Evolutionary conservation across 768 basidiomycete species (phyloP), one percentile per base, ranked within the genome.

Genomic region (Tulasnella calospora): DNA sequence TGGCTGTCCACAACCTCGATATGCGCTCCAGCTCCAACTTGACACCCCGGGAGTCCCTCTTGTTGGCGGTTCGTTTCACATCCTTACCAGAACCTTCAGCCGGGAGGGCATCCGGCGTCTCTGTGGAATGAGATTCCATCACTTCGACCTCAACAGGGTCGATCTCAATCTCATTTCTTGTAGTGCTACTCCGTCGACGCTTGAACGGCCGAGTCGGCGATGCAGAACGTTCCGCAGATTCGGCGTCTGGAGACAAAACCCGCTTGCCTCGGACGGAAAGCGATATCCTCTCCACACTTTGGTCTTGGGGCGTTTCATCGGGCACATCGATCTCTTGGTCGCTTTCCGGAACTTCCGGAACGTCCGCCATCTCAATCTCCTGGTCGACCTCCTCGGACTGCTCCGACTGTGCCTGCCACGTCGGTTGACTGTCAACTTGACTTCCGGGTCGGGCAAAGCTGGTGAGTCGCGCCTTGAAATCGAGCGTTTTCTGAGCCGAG

Each of bases 391-490:
- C 46, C n/a, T 70, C 67, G 10, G 79, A 78, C 19, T 41, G 81
- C 77, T 79, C 79, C 0, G 33, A 67, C 15, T 33, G 15, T 27
- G 4, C 30, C 30, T 67, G 27, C 13, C 30, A 67, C 6, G 55
- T n/a, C 55, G 61, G 30, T 33, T 67, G 61, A 27, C 61, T 67
- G 27, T 35, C 33, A 13, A 35, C 27, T 67, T 85, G 86, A 79
- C 86, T 87, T 51, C 89, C 89, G 46, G 82, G 82, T 80, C 89
- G 86, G 15, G 90, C 87, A 84, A 90, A 93, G 15, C 84, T 87
- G 67, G 84, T 86, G 78, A 94, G 81, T 73, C 83, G 87, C 73
- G 84, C 85, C 76, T 88, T 86, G 74, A 92, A 83, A 41, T 82
- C 85, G 79, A 84, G 82, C 79, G 80, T 78, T 55, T 82, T 61